Percentiles rank a stretch among this genome's conserved stretches.
Evolutionary conservation across 2,329 filamentous ascomycete species (phyloP).

Genomic region (Aureobasidium sp.): DNA sequence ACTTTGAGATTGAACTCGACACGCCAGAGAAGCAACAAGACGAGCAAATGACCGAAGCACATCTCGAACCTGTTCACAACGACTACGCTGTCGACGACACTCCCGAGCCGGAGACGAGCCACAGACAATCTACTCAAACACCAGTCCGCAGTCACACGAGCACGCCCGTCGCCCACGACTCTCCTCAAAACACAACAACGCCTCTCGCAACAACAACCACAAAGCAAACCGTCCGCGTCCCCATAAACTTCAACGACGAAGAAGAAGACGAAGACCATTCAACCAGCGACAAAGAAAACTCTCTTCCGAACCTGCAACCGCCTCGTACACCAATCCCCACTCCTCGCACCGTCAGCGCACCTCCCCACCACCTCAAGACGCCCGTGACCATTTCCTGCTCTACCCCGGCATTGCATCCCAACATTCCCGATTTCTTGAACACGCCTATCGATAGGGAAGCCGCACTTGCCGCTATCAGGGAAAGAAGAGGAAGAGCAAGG

Average conservation of each 20-base stretch:
- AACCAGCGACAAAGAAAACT: conserved; percentile 18
- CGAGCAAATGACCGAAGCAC: neutral
- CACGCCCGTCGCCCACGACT: conserved; percentile 7
- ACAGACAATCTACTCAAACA: neutral
- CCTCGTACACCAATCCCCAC: conserved; percentile 25
- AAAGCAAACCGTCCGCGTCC: conserved; percentile 16
- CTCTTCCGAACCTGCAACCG: conserved; percentile 13
- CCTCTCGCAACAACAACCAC: neutral
- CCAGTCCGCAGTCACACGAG: conserved; percentile 1
- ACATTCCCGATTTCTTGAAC: conserved; percentile 29
- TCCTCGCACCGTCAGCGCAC: conserved; percentile 23
- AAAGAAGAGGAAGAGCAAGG: conserved; percentile 62
- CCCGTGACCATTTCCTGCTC: conserved; percentile 20
- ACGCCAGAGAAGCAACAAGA: neutral
- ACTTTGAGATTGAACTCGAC: conserved; percentile 7
- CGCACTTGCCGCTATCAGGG: conserved; percentile 67
- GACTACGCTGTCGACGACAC: neutral
- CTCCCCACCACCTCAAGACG: conserved; percentile 26
- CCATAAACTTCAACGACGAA: conserved; percentile 19
- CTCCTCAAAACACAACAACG: neutral
- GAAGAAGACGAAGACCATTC: conserved; percentile 17
- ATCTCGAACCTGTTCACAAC: neutral
- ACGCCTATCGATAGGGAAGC: conserved; percentile 54
- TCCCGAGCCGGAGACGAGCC: conserved; percentile 1
- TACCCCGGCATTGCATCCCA: conserved; percentile 21